Evolutionary conservation across 345 rosid genomes (phyloP), one percentile per base, ranked within the genome.

Genomic region (Aquilaria yunnanensis): DNA sequence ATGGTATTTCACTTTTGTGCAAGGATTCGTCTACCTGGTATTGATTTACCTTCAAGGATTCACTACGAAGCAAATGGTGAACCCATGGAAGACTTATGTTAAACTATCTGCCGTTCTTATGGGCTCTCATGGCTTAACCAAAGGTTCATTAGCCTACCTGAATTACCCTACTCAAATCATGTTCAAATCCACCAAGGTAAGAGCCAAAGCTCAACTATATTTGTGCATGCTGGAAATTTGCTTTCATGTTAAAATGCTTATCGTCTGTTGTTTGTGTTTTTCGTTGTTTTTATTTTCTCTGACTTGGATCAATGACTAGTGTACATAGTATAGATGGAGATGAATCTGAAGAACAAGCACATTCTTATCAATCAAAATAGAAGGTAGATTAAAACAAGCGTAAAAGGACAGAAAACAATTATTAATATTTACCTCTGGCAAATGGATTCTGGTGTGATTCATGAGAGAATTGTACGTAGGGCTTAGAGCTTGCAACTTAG

Each of bases 401-500:
- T 11, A 23, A 5, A 12, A 37, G 5, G 8, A 37, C 43, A 37
- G 43, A 37, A 9, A 37, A 37, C 43, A 37, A 37, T 9, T 5
- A 9, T 9, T 23, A 12, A 9, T 12, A 9, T 8, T 54, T 83
- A 94, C 99, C 88, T 90, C 96, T 0, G 97, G 99, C 7, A 94
- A 85, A 77, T 94, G 83, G 32, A 94, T 94, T 63, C 99, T 80
- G 23, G 88, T 90, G 74, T 94, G 97, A 73, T 90, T 94, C 97
- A 88, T 90, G 66, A 90, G 68, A 11, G 97, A 90, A 77, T 90
- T 90, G 72, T 90, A 94, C 65, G 88, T 90, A 47, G 99, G 99
- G 63, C 99, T 90, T 53, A 90, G 85, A 47, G 99, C 95, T 69
- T 94, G 99, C 47, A 90, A 74, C 80, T 90, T 94, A 2, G 99